Evolutionary conservation across 2,329 filamentous ascomycete species (phyloP), one percentile per base, ranked within the genome.

Genomic region (Tolypocladium pustulatum): DNA sequence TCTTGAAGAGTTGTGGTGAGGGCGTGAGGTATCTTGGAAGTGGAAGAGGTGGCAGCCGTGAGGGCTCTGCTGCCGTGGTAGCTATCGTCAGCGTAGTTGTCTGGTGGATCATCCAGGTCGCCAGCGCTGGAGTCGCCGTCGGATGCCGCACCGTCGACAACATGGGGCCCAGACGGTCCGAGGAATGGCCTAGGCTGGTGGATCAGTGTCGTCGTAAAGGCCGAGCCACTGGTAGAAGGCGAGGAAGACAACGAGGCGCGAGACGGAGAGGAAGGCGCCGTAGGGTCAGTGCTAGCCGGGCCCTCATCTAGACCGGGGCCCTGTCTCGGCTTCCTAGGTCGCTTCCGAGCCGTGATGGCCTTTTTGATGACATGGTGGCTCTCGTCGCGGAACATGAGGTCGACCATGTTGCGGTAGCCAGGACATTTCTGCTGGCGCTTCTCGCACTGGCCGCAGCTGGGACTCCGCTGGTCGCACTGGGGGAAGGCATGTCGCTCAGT

Each of bases 341-440:
- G 61, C 38, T 63, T 65, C 57, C 67, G 67, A 25, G 66, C 63
- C 32, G 67, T 74, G 57, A 73, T 75, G 53, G 77, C 78, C 68
- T 80, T 82, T 63, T 77, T 76, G 63, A 80, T 80, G 58, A 83
- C 80, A 65, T 81, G 78, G 37, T 74, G 76, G 62, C 78, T 83
- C 66, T 83, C 78, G 64, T 83, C 79, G 49, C 81, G 76, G 63
- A 84, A 83, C 73, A 83, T 81, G 61, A 83, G 73, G 62, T 83
- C 81, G 46, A 81, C 75, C 55, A 79, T 71, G 61, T 81, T 80
- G 51, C 81, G 73, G 63, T 84, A 84, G 58, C 81, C 81, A 37
- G 81, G 80, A 60, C 81, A 84, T 68, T 69, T 60, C 57, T 78
- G 73, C 59, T 78, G 73, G 49, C 79, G 76, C 65, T 81, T 81